Evolutionary conservation across 116 monocot species (phyloP), one percentile per base, ranked within the genome.

Genomic region (Iris pallida): DNA sequence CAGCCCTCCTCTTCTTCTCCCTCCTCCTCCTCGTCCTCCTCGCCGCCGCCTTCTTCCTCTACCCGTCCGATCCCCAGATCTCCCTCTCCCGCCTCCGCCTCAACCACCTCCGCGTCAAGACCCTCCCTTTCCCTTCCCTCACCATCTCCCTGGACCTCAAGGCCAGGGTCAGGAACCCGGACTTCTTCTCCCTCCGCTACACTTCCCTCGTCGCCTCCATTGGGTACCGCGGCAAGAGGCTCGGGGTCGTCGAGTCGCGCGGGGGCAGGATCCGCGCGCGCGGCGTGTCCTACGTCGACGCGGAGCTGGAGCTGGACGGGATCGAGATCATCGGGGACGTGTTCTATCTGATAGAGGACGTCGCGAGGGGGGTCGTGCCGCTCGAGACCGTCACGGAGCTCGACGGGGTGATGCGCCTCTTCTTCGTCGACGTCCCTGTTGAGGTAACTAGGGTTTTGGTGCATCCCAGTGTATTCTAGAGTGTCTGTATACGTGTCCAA

Each of bases 111-210:
- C 75, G 20, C 42, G 59, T 83, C 71, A 5, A 9, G 59, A 53
- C 74, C 70, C 3, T 17, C 47, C 83, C 80, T 12, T 1, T 55
- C 65, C 69, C 66, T 43, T 40, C 72, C 67, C 67, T 95, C 40
- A 68, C 80, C 78, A 41, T 95, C 59, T 68, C 72, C 61, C 55
- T 90, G 11, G 63, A 56, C 43, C 83, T 95, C 49, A 59, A 71
- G n/a, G 53, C 91, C 64, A 65, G 72, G 49, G 75, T 95, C 61
- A 68, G 68, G 4, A 95, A 95, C 76, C 76, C 64, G 13, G 78
- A 95, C 74, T 82, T 90, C 70, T 90, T 87, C 73, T 77, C 90
- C 4, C 71, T 95, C 42, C 80, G 81, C 59, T 95, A 91, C 68
- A 20, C 52, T 20, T 71, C 73, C 40, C 44, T 91, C 57, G 63